Conservation (phyloP, 2,329 filamentous ascomycete species). For the Pseudophaeomoniella oleicola region DNA sequence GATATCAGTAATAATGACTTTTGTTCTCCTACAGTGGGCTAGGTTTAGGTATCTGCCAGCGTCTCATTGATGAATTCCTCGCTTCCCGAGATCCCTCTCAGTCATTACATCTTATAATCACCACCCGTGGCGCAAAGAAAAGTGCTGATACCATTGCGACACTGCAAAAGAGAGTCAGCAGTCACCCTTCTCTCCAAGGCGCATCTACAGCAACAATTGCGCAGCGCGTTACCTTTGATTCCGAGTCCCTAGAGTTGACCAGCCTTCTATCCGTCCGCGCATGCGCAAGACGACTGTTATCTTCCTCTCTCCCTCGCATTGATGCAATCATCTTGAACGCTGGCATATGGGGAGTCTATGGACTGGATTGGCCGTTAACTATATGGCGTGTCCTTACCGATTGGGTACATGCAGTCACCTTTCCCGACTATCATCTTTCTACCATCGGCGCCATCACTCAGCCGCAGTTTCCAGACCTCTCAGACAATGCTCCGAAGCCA, state of each 20-base stretch:
- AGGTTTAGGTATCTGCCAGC: constrained; percentile 68
- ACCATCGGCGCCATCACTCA: constrained; percentile 39
- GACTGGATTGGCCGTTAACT: constrained; percentile 54
- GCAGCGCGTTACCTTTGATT: constrained; percentile 33
- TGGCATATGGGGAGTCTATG: constrained; percentile 73
- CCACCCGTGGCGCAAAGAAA: constrained; percentile 64
- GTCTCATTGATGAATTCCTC: constrained; percentile 83
- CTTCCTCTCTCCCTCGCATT: constrained; percentile 46
- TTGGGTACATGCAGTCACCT: constrained; percentile 54
- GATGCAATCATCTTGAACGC: constrained; percentile 77
- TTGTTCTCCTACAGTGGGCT: constrained; percentile 67
- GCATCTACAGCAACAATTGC: constrained; percentile 24
- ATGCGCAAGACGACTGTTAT: constrained; percentile 34
- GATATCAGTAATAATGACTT: constrained; percentile 9
- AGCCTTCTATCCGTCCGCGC: constrained; percentile 40
- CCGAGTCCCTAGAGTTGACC: constrained; percentile 44
- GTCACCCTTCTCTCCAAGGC: constrained; percentile 21
- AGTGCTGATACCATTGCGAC: constrained; percentile 54
- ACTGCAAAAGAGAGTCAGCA: constrained; percentile 48
- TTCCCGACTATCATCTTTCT: constrained; percentile 62
- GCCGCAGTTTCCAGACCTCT: constrained; percentile 29
- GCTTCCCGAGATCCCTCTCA: constrained; percentile 48
- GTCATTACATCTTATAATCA: constrained; percentile 66
- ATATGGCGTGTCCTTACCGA: constrained; percentile 45
- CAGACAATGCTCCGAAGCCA: not conserved